A percentile compares a stretch with the other conserved stretches of the same genome.
Evolutionary conservation across 2,329 filamentous ascomycete genomes (phyloP).

Genomic region (Mycogone perniciosa): DNA sequence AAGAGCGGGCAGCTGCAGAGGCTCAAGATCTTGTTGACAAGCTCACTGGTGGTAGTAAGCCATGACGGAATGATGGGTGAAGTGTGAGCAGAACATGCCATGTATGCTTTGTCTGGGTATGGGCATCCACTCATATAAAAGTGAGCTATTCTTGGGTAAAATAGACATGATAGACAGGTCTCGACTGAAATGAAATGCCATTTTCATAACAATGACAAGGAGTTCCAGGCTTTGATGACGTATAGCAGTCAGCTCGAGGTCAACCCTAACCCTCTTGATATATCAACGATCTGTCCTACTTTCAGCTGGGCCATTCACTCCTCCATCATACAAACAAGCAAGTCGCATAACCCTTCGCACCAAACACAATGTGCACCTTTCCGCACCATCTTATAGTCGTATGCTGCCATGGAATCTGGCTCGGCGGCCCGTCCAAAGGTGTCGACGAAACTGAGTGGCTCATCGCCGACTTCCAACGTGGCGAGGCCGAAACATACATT

Average conservation of each 20-base stretch:
- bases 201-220: too few relatives aligned
- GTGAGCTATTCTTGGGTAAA: not conserved
- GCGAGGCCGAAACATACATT: slow-evolving; percentile 75
- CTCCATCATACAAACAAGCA: not conserved
- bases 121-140: too few relatives aligned
- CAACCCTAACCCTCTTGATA: not conserved
- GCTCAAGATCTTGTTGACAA: slow-evolving; percentile 10
- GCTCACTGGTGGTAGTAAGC: slow-evolving; percentile 1
- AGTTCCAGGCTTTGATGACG: too few relatives aligned
- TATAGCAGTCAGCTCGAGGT: not conserved
- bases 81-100: not conserved
- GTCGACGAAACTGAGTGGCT: slow-evolving; percentile 58
- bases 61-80: not conserved
- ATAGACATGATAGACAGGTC: slow-evolving; percentile 20
- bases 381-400: slow-evolving; percentile 63
- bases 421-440: slow-evolving; percentile 49
- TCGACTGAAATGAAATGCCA: too few relatives aligned
- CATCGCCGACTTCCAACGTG: slow-evolving; percentile 69
- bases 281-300: too few relatives aligned
- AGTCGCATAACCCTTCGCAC: slow-evolving; percentile 1
- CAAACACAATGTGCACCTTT: slow-evolving; percentile 11
- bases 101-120: not conserved
- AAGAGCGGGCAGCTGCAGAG: slow-evolving; percentile 7
- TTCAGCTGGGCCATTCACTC: not conserved
- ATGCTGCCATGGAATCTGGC: slow-evolving; percentile 79